A percentile compares a stretch with the other conserved stretches of the same genome.
Evolutionary conservation across 129 eudicot genomes (phyloP).

Genomic region (Tagetes patula): DNA sequence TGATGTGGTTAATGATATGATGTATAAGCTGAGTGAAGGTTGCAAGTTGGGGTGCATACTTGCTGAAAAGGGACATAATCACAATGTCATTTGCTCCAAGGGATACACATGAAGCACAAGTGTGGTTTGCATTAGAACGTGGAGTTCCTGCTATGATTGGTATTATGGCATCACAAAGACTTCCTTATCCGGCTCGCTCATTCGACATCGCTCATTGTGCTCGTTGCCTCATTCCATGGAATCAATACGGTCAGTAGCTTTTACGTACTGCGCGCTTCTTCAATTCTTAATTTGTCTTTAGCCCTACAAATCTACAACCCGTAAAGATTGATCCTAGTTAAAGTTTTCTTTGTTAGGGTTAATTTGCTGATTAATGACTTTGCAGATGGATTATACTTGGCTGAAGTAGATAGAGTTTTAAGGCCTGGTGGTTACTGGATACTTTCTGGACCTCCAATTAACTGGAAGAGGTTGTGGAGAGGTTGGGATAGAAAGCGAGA

Average conservation of each 20-base stretch:
- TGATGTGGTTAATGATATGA: slow-evolving; percentile 14
- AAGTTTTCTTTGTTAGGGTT: too few species aligned
- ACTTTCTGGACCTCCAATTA: slow-evolving; percentile 92
- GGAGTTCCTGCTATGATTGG: slow-evolving; percentile 98
- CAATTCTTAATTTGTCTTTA: too few species aligned
- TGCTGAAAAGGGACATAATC: slow-evolving; percentile 76
- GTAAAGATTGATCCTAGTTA: too few species aligned
- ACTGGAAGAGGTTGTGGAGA: slow-evolving; percentile 67
- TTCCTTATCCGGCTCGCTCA: slow-evolving; percentile 91
- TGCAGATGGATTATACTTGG: slow-evolving; percentile 79
- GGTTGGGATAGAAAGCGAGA: slow-evolving; percentile 92
- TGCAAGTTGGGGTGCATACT: slow-evolving; percentile 92
- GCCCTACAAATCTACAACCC: too few species aligned
- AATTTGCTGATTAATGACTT: background rate
- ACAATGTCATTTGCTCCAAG: slow-evolving; percentile 98
- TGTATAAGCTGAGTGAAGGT: slow-evolving; percentile 44
- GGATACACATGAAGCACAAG: slow-evolving; percentile 99
- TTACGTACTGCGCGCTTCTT: too few species aligned
- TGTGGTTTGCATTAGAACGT: slow-evolving; percentile 90
- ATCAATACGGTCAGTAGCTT: slow-evolving; percentile 41
- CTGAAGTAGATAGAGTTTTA: slow-evolving; percentile 83
- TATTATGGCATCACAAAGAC: slow-evolving; percentile 74
- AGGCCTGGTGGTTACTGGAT: slow-evolving; percentile 98
- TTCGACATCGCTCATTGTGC: slow-evolving; percentile 99
- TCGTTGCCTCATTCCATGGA: slow-evolving; percentile 93